These are phyloP conservation scores for Xylaria sp. DNA, from an alignment of 2,329 filamentous ascomycete species.

Conservation along the genomic window DNA sequence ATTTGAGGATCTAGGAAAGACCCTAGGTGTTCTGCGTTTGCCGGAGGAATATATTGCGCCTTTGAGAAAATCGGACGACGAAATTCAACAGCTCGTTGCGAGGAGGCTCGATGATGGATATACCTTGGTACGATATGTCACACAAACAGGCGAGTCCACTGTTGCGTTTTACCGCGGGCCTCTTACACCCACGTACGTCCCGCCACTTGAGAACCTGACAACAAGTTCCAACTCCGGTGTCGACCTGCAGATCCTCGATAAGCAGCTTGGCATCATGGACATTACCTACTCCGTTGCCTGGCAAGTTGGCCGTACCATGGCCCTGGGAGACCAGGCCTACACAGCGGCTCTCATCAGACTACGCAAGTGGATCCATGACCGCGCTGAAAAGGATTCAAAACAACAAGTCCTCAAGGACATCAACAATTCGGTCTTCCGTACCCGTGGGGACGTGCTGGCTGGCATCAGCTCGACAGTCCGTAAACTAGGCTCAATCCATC, in stretches of 20 bases:
- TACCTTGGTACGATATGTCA: constrained; percentile 50
- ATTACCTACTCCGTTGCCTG: constrained; percentile 57
- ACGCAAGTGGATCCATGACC: constrained; percentile 39
- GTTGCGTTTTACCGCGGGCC: constrained; percentile 51
- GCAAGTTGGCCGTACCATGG: constrained; percentile 56
- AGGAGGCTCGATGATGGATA: constrained; percentile 54
- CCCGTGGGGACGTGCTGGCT: too few species aligned
- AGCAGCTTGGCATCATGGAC: constrained; percentile 55
- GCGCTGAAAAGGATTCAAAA: too few species aligned
- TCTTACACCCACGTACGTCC: constrained; percentile 49
- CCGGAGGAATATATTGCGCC: constrained; percentile 7
- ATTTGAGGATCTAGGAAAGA: constrained; percentile 46
- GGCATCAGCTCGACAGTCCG: too few species aligned
- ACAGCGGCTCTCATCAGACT: constrained; percentile 28
- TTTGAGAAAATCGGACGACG: neutral
- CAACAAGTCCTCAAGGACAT: too few species aligned
- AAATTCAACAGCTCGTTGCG: constrained; percentile 1
- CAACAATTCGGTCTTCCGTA: too few species aligned
- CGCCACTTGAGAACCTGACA: constrained; percentile 35
- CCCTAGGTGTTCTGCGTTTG: constrained; percentile 36
- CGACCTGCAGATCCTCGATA: constrained; percentile 56
- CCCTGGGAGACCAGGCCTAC: constrained; percentile 49
- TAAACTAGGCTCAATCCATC: too few species aligned
- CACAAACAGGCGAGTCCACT: constrained; percentile 55
- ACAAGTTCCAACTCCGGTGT: too few species aligned